Evolutionary conservation across 2,329 filamentous ascomycete species (phyloP), one percentile per base, ranked within the genome.

Genomic region (Microcyclospora pomicola): DNA sequence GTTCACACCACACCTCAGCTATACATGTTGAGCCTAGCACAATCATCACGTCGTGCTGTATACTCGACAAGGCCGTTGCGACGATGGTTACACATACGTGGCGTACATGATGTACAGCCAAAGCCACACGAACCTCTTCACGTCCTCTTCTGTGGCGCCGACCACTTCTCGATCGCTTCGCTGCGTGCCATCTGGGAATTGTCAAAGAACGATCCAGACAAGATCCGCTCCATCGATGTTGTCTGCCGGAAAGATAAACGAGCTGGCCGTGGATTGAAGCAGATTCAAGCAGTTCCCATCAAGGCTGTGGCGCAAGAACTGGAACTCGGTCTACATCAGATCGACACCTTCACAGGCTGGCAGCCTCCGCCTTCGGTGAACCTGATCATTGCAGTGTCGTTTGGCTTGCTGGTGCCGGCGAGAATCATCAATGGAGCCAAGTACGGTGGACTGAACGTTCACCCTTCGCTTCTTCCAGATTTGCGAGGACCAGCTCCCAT

Each of bases 141-240:
- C 27, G 85, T 98, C 38, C 71, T 98, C 3, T 98, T 95, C 62
- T 96, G 87, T 62, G 91, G 91, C 45, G 91, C 88, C 2, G 91
- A 98, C 59, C 70, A 77, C 2, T 94, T 96, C 61, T 95, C 88
- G 64, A 80, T 80, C 51, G 72, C 72, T 37, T 84, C 85, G 1
- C 66, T 98, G 35, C 64, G 65, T 41, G 81, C 82, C 5, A 64
- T 98, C 27, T 59, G 80, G 49, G 53, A 63, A 5, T 45, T 59
- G 11, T 69, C 77, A 37, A 41, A 49, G 3, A 49, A 51, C 5
- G 27, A 38, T 9, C 53, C 60, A 6, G 61, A 61, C 13, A 63
- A 75, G 9, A 77, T 94, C 38, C 67, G 70, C 40, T 85, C 82
- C 5, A 80, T 98, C 46, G 80, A 94, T 58, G 87, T 98, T 2